Conservation (phyloP, 179 eudicot genomes). For the Heliamphora pulchella region DNA sequence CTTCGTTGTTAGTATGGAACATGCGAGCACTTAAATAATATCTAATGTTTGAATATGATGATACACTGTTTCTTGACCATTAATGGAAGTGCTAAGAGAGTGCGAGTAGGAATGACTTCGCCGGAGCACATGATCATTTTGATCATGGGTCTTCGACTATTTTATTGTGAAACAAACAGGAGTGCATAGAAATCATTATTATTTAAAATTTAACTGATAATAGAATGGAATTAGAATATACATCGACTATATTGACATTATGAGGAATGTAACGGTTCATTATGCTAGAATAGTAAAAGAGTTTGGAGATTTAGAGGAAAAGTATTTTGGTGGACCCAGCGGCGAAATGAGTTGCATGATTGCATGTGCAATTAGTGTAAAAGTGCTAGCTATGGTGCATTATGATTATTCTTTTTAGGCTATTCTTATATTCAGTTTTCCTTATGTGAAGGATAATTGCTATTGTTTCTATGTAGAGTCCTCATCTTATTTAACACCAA, state of each 20-base stretch:
- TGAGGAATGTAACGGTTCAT: not conserved
- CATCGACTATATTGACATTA: not conserved
- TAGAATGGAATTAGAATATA: not conserved
- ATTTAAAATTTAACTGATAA: not conserved
- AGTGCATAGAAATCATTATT: not conserved
- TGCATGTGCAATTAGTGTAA: not conserved
- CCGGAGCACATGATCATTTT: no score
- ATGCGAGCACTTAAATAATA: not conserved
- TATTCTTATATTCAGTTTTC: not conserved
- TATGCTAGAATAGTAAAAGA: not conserved
- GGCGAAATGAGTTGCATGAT: not conserved
- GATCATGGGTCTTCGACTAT: no score
- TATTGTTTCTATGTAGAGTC: not conserved
- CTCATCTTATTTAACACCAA: not conserved
- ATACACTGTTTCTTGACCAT: not conserved
- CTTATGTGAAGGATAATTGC: not conserved
- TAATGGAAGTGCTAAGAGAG: not conserved
- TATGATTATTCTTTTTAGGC: no score
- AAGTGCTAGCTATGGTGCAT: not conserved
- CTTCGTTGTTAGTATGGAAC: not conserved
- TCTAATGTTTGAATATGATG: not conserved
- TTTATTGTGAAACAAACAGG: not conserved
- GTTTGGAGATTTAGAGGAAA: conserved; percentile 1
- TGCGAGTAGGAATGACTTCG: no score
- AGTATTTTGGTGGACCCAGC: not conserved